These are phyloP conservation scores for Zarea fungicola DNA, from an alignment of 2,329 filamentous ascomycete genomes.

Conservation along the genomic window DNA sequence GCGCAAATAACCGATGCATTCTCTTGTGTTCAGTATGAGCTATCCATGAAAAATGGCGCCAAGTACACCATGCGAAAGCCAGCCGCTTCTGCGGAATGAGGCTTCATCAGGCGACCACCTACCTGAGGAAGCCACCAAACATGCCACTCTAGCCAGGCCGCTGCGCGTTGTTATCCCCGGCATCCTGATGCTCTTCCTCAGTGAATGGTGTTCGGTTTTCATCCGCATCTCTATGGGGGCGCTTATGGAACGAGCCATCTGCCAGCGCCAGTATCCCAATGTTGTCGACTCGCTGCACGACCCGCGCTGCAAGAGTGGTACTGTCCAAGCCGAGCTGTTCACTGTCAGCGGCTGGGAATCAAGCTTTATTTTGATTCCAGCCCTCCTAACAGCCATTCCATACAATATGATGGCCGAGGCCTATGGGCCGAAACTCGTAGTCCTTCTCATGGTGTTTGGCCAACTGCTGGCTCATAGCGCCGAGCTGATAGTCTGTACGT, in stretches of 20 bases:
- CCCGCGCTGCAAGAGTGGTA: not conserved
- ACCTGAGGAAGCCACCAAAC: not conserved
- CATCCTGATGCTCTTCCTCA: not conserved
- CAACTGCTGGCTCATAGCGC: not conserved
- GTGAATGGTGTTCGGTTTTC: not conserved
- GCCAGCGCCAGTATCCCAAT: not conserved
- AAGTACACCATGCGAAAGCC: not conserved
- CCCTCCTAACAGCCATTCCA: not conserved
- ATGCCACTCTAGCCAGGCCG: not conserved
- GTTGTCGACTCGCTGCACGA: not conserved
- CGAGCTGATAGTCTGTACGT: not conserved
- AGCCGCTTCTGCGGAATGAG: not conserved
- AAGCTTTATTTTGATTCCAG: not conserved
- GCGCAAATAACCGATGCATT: no score
- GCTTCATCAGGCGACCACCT: not conserved
- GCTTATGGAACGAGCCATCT: not conserved
- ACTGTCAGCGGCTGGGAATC: not conserved
- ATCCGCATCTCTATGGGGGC: not conserved
- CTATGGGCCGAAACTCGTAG: not conserved
- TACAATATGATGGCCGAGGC: not conserved
- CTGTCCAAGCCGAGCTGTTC: not conserved
- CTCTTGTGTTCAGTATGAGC: no score
- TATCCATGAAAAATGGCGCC: no score
- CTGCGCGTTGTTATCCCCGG: not conserved
- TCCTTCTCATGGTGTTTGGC: not conserved